Percentiles rank a stretch among this genome's conserved stretches.
phyloP scores from a whole-genome alignment of 306 rosid genomes.

The Sicyos edulis region DNA sequence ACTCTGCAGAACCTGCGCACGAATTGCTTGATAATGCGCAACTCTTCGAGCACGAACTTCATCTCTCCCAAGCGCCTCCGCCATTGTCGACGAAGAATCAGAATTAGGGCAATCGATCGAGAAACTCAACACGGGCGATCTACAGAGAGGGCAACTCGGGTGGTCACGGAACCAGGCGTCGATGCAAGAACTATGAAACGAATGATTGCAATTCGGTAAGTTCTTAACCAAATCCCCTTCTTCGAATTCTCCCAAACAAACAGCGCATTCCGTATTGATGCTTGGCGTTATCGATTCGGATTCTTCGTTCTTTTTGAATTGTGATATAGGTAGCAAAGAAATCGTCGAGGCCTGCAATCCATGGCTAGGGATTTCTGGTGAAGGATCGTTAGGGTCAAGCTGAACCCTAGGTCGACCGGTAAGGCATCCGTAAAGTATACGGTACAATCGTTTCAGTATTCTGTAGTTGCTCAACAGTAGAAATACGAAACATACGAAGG shows the following conservation, averaged over 20 bases:
- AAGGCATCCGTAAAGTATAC: neutral
- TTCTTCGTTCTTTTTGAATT: constrained; percentile 35
- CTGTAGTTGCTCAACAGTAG: constrained; percentile 19
- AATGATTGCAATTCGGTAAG: constrained; percentile 39
- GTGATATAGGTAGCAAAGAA: constrained; percentile 29
- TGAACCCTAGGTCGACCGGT: constrained; percentile 18
- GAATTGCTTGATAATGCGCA: constrained; percentile 23
- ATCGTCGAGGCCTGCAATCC: constrained; percentile 31
- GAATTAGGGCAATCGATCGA: neutral
- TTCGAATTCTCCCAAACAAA: constrained; percentile 55
- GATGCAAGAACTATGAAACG: constrained; percentile 49
- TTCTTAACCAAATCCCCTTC: constrained; percentile 46
- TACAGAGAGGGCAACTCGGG: constrained; percentile 52
- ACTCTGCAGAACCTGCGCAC: constrained; percentile 1
- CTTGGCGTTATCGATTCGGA: constrained; percentile 17
- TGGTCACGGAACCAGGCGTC: constrained; percentile 42
- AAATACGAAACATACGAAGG: constrained; percentile 16
- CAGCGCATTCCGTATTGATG: constrained; percentile 34
- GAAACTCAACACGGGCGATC: constrained; percentile 29
- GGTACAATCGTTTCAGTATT: constrained; percentile 10
- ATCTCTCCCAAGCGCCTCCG: constrained; percentile 1
- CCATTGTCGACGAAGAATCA: constrained; percentile 6
- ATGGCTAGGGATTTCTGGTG: constrained; percentile 30
- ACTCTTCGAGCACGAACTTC: constrained; percentile 19
- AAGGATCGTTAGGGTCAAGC: constrained; percentile 23